Base-by-base conservation (phyloP, 1,284 basidiomycete species). In the Cryptococcus hybrid region DNA sequence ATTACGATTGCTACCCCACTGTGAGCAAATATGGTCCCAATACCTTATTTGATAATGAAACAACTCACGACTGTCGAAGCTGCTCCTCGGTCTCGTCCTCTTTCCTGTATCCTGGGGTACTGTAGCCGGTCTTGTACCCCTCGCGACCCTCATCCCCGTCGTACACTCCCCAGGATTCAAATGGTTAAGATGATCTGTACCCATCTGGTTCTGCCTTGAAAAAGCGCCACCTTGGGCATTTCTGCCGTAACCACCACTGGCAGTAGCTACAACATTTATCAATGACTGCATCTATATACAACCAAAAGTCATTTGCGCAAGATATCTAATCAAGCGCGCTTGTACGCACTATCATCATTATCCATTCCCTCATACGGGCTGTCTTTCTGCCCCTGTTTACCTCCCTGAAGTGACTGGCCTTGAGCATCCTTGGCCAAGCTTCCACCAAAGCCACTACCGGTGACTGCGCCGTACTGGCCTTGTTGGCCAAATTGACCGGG, bases 71-170 rank as follows among this genome's bases (percentile, higher is more conserved):
- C 52, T 30, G 39, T 15, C 46, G 38, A 53, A 45, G 42, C 50
- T 66, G 60, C 37, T 63, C 59, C 2, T 63, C 64, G 43, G 58
- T 59, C 24, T 63, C 60, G 30, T 61, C 67, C 47, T 68, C 66
- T 47, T 62, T 65, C 54, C 70, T 66, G 60, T 71, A 71, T 5
- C 70, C 70, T 36, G 70, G 70, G 7, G 70, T 71, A 53, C 64
- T 66, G 45, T 63, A 61, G 18, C 70, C 70, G 6, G 70, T 71
- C 65, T 68, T 68, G 49, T 52, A 51, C 9, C 68, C 68, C 18
- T 18, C 18, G 18, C 18, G 18, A 34, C 60, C 60, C 35, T 56
- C 45, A 47, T 56, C 45, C 53, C 57, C 53, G 48, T 52, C 39
- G 49, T 58, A 51, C 15, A 52, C 57, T 12, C 55, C 57, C 60